Evolutionary conservation across 169 alveolate species (phyloP).

Genomic region (Plasmodium fragile): DNA sequence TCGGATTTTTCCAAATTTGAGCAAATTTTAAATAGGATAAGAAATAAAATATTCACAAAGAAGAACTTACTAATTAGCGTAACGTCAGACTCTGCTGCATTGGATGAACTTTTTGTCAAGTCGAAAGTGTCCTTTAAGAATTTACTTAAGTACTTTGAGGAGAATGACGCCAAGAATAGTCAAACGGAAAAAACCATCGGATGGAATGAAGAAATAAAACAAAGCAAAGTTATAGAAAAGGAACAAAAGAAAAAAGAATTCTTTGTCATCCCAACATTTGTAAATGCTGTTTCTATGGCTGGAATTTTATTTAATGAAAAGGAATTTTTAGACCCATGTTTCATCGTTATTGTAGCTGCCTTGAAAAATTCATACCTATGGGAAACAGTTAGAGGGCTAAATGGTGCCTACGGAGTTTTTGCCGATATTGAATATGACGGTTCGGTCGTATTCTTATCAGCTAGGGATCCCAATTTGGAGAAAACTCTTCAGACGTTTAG

Average conservation of each 20-base stretch:
- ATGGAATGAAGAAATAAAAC: constrained; percentile 74
- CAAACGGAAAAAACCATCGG: background rate
- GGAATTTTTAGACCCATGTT: constrained; percentile 80
- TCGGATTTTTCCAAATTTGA: constrained; percentile 74
- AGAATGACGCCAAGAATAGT: constrained; percentile 10
- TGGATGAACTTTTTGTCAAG: constrained; percentile 71
- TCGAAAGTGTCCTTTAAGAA: constrained; percentile 46
- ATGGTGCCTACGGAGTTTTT: constrained; percentile 87
- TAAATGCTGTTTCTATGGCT: constrained; percentile 85
- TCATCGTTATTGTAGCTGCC: constrained; percentile 80
- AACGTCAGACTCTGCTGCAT: constrained; percentile 77
- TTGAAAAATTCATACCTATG: constrained; percentile 79
- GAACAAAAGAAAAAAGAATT: constrained; percentile 52
- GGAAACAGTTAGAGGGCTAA: constrained; percentile 81
- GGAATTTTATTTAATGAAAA: constrained; percentile 80
- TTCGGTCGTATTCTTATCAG: constrained; percentile 34
- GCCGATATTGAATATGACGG: constrained; percentile 77
- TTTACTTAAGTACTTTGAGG: constrained; percentile 29
- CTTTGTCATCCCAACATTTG: constrained; percentile 80
- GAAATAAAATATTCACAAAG: constrained; percentile 76
- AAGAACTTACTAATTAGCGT: constrained; percentile 79
- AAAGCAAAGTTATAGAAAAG: constrained; percentile 23
- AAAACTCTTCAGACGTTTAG: constrained; percentile 65
- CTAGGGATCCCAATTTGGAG: constrained; percentile 76
- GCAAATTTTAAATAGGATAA: constrained; percentile 75